Evolutionary conservation across 1,284 basidiomycete genomes (phyloP).

Genomic region (Anthracocystis walkeri): DNA sequence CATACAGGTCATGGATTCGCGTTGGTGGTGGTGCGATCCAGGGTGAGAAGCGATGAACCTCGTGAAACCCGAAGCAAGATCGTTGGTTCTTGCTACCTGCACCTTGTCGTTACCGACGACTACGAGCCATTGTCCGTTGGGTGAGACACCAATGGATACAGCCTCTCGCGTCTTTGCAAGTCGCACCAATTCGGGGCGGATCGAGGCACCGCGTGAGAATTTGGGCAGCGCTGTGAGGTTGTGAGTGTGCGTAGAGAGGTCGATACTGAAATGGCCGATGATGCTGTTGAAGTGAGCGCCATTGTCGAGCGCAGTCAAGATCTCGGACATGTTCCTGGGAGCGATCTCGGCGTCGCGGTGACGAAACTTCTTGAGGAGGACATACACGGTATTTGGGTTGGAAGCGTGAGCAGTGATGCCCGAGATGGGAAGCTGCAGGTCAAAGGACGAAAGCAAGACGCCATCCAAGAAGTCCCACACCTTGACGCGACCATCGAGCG

Average conservation of each 20-base stretch:
- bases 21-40: constrained; percentile 24
- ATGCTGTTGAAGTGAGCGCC: constrained; percentile 52
- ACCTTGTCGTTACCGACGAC: constrained; percentile 83
- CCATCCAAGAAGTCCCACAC: constrained; percentile 96
- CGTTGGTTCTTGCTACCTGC: constrained; percentile 74
- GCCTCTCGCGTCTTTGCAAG: constrained; percentile 71
- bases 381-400: constrained; percentile 77
- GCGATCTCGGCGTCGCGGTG: constrained; percentile 39
- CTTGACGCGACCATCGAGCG: constrained; percentile 83
- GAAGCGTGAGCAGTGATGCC: constrained; percentile 78
- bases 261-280: constrained; percentile 53
- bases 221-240: constrained; percentile 22
- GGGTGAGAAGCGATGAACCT: constrained; percentile 77
- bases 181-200: constrained; percentile 72
- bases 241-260: constrained; percentile 15
- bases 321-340: constrained; percentile 34
- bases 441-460: constrained; percentile 75
- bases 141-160: constrained; percentile 76
- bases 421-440: constrained; percentile 77
- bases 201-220: constrained; percentile 35
- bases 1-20: constrained; percentile 79
- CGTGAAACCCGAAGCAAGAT: constrained; percentile 73
- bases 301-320: constrained; percentile 29
- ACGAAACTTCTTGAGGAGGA: constrained; percentile 76
- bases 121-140: constrained; percentile 84